Percentiles rank a stretch among this genome's conserved stretches.
Evolutionary conservation across 192 early-diverging fungal species (phyloP).

Genomic region (Coemansia sp.): DNA sequence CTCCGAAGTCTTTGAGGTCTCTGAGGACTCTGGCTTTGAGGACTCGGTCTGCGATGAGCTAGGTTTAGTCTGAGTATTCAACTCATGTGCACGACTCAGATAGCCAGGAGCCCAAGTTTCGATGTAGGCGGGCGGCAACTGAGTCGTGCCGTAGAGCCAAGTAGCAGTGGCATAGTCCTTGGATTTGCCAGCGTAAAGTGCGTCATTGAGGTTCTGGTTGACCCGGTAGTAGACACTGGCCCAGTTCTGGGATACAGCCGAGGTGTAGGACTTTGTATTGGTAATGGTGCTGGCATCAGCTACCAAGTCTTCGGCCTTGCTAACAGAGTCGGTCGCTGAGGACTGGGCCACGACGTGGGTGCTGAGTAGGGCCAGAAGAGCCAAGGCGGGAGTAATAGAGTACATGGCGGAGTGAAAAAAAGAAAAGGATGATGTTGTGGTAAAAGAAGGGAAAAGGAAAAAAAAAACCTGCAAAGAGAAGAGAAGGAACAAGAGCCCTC

Average conservation of each 20-base stretch:
- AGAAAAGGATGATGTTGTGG: not conserved
- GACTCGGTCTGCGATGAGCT: not conserved
- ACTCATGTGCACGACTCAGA: slow-evolving; percentile 15
- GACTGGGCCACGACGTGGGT: not conserved
- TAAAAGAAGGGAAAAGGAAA: not conserved
- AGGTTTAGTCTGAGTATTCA: not conserved
- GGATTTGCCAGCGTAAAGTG: slow-evolving; percentile 5
- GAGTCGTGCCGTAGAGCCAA: slow-evolving; percentile 41
- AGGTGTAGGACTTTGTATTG: slow-evolving; percentile 20
- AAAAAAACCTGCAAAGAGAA: not conserved
- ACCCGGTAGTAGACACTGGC: slow-evolving; percentile 40
- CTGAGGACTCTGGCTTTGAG: not conserved
- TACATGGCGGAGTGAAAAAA: not conserved
- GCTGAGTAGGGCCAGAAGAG: slow-evolving; percentile 6
- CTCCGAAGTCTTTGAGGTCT: not conserved
- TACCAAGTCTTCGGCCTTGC: slow-evolving; percentile 19
- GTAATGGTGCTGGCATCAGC: slow-evolving; percentile 22
- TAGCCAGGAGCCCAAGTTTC: slow-evolving; percentile 28
- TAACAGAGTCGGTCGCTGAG: too few species aligned
- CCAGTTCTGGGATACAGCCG: slow-evolving; percentile 22
- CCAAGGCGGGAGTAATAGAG: not conserved
- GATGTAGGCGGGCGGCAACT: slow-evolving; percentile 24
- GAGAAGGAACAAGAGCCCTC: not conserved
- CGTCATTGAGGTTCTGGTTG: slow-evolving; percentile 29
- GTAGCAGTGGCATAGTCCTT: slow-evolving; percentile 21